Evolutionary conservation across 1,284 basidiomycete genomes (phyloP).

Genomic region (Rhodofomes roseus): DNA sequence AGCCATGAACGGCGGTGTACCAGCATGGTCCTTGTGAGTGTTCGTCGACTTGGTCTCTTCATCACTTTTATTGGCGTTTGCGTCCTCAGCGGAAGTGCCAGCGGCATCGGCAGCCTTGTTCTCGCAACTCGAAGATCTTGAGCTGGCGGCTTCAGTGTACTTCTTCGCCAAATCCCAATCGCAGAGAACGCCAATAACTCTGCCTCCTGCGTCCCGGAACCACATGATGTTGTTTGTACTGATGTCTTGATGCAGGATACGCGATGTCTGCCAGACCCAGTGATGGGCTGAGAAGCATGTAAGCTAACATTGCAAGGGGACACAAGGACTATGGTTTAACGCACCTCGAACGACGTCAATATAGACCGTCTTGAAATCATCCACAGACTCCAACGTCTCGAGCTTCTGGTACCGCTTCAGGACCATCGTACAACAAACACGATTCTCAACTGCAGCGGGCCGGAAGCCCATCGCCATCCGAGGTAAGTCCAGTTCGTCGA

Average conservation of each 20-base stretch:
- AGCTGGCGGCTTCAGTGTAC: neutral
- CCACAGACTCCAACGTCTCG: constrained; percentile 15
- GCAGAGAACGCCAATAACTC: constrained; percentile 21
- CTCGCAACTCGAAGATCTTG: neutral
- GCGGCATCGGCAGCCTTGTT: neutral
- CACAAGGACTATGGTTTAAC: neutral
- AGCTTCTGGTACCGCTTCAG: constrained; percentile 13
- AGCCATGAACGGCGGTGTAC: constrained; percentile 28
- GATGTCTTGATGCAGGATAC: constrained; percentile 23
- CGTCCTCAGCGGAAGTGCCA: too few relatives aligned
- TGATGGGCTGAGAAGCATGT: constrained; percentile 4
- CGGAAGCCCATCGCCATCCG: neutral
- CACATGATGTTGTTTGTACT: constrained; percentile 29
- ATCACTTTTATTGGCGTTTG: too few relatives aligned
- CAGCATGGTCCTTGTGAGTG: constrained; percentile 15
- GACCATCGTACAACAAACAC: constrained; percentile 11
- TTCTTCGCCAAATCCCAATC: constrained; percentile 24
- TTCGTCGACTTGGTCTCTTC: neutral
- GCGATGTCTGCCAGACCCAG: constrained; percentile 4
- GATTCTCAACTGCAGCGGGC: neutral
- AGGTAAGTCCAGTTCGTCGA: constrained; percentile 1
- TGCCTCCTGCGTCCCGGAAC: constrained; percentile 2
- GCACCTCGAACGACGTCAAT: constrained; percentile 21
- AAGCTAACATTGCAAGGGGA: neutral
- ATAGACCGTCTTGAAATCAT: constrained; percentile 21